Conservation (phyloP, 768 basidiomycete species). For the Leucosporidium yakuticum region DNA sequence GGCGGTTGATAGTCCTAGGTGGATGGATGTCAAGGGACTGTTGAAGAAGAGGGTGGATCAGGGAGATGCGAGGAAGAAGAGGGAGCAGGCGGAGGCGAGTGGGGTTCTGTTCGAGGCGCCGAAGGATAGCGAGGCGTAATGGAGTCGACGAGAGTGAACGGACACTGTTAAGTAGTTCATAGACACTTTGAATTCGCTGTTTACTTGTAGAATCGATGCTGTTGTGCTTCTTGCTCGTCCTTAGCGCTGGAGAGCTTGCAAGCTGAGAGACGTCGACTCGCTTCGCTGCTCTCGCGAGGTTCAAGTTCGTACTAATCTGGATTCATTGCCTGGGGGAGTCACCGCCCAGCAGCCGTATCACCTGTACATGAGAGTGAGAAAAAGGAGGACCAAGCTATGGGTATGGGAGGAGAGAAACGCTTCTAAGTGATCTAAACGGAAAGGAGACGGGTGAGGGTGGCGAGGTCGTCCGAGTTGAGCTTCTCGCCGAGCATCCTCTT, state of each 20-base stretch:
- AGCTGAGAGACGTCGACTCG: no score
- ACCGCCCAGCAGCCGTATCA: background rate
- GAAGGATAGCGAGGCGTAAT: no score
- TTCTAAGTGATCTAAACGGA: background rate
- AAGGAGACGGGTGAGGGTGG: constrained; percentile 5
- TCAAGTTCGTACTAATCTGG: background rate
- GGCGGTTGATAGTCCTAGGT: no score
- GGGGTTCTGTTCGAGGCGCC: background rate
- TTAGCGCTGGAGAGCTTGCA: no score
- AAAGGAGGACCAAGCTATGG: background rate
- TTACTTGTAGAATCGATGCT: no score
- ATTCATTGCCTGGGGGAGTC: background rate
- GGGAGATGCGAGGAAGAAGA: background rate
- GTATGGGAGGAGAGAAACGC: background rate
- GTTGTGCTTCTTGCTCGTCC: no score
- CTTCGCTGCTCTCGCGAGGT: background rate
- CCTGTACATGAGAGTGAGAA: background rate
- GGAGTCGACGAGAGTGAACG: no score
- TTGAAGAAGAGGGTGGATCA: background rate
- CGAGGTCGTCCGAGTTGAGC: constrained; percentile 18
- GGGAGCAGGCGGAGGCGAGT: background rate
- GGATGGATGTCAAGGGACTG: background rate
- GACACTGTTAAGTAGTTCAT: no score
- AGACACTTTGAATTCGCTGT: no score
- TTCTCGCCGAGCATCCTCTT: constrained; percentile 29